These are phyloP conservation scores for Capsicum rhomboideum DNA, from an alignment of 257 asterid species.

Conservation along the genomic window DNA sequence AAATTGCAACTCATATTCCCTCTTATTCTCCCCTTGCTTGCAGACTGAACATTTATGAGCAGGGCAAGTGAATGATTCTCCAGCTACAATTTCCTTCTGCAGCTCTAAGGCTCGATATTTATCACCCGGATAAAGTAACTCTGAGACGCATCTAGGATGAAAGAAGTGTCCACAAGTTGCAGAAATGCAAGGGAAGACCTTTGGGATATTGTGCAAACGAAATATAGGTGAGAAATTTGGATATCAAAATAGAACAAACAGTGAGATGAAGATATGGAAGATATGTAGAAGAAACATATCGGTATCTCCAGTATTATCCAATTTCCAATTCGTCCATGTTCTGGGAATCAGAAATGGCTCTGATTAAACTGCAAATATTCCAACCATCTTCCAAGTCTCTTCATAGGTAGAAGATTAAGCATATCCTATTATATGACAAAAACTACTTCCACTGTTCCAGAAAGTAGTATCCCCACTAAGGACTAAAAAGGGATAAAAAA, in stretches of 20 bases:
- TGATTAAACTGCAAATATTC: not conserved
- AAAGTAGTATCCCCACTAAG: not conserved
- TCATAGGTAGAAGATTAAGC: not conserved
- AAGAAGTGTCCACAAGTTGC: constrained; percentile 78
- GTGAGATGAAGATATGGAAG: not conserved
- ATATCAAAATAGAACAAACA: not conserved
- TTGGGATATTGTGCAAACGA: constrained; percentile 6
- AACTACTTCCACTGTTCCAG: not conserved
- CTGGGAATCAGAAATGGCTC: not conserved
- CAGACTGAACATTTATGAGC: constrained; percentile 52
- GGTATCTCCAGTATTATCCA: not conserved
- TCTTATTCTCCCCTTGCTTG: constrained; percentile 50
- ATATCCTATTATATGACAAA: not conserved
- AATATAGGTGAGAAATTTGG: not conserved
- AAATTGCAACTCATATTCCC: constrained; percentile 41
- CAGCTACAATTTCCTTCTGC: constrained; percentile 39
- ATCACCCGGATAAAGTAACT: constrained; percentile 36
- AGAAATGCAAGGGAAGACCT: constrained; percentile 73
- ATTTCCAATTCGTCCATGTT: not conserved
- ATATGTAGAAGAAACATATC: not conserved
- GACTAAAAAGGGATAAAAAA: not conserved
- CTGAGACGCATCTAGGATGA: constrained; percentile 57
- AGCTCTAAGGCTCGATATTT: constrained; percentile 26
- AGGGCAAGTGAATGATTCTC: constrained; percentile 69
- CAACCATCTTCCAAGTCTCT: not conserved